Conservation (phyloP, 108 stramenopile genomes). For the Fragilariopsis cylindrus region DNA sequence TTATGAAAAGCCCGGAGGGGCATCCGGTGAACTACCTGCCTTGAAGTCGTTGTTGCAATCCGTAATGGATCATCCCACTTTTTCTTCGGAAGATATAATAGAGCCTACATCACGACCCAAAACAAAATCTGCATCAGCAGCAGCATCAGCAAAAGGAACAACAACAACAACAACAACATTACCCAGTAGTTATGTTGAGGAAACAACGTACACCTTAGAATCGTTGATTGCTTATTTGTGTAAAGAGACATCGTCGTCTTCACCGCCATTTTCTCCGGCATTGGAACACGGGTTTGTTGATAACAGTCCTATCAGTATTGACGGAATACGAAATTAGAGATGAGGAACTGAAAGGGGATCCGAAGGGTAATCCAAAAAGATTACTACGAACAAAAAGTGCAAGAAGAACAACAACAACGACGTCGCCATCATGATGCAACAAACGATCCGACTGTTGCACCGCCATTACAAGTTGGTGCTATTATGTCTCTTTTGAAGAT, state of each 20-base stretch:
- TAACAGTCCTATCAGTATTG: constrained; percentile 58
- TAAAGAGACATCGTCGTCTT: constrained; percentile 20
- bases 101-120: neutral
- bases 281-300: constrained; percentile 49
- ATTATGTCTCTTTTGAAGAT: constrained; percentile 39
- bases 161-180: neutral
- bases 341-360: neutral
- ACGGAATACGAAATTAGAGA: constrained; percentile 22
- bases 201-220: constrained; percentile 39
- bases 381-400: neutral
- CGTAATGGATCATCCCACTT: constrained; percentile 41
- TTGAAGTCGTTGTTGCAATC: constrained; percentile 36
- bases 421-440: constrained; percentile 8
- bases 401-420: constrained; percentile 10
- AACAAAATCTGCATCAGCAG: neutral
- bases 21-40: constrained; percentile 6
- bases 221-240: constrained; percentile 59
- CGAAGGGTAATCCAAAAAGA: constrained; percentile 5
- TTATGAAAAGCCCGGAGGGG: constrained; percentile 19
- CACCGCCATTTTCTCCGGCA: constrained; percentile 20
- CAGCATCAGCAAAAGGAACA: neutral
- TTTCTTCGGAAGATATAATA: constrained; percentile 20
- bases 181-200: neutral
- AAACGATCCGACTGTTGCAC: constrained; percentile 22
- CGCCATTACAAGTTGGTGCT: constrained; percentile 57